Percentiles rank a stretch among this genome's conserved stretches.
Conservation (phyloP, 2,329 filamentous ascomycete species). For the Delphinella strobiligena region DNA sequence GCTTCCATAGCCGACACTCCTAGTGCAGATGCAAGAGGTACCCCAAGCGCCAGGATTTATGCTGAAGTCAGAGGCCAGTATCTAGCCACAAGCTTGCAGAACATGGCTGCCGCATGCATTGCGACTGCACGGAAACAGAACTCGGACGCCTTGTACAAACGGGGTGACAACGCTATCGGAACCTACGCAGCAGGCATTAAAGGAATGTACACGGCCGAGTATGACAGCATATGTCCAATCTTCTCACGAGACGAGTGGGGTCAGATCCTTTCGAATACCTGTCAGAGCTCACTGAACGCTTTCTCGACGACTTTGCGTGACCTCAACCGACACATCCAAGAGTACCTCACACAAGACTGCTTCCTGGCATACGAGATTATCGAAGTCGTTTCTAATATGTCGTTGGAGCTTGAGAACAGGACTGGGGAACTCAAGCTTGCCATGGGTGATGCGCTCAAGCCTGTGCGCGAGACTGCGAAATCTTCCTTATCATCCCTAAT, state of each 20-base stretch:
- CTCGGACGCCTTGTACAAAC: slow-evolving; percentile 70
- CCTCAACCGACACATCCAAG: slow-evolving; percentile 78
- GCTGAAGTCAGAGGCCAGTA: slow-evolving; percentile 79
- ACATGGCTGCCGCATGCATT: slow-evolving; percentile 71
- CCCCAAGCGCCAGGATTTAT: slow-evolving; percentile 69
- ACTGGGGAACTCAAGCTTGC: slow-evolving; percentile 78
- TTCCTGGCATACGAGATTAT: slow-evolving; percentile 92
- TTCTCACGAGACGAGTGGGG: slow-evolving; percentile 81
- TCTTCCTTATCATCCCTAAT: slow-evolving; percentile 70
- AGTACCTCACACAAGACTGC: slow-evolving; percentile 79
- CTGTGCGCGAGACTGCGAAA: slow-evolving; percentile 85
- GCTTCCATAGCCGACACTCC: slow-evolving; percentile 14
- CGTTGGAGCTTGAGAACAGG: slow-evolving; percentile 64
- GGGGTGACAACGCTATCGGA: slow-evolving; percentile 82
- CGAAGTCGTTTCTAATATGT: slow-evolving; percentile 72
- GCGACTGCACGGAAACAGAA: slow-evolving; percentile 67
- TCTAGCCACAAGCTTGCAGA: slow-evolving; percentile 68
- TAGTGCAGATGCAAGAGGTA: slow-evolving; percentile 36
- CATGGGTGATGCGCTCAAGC: slow-evolving; percentile 75
- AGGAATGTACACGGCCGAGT: slow-evolving; percentile 75
- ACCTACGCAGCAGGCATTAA: slow-evolving; percentile 83
- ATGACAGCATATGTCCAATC: slow-evolving; percentile 78
- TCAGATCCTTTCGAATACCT: slow-evolving; percentile 65
- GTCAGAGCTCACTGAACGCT: slow-evolving; percentile 64
- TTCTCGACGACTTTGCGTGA: slow-evolving; percentile 78